phyloP scores from a whole-genome alignment of 2,329 filamentous ascomycete species.

The Cytospora mali region DNA sequence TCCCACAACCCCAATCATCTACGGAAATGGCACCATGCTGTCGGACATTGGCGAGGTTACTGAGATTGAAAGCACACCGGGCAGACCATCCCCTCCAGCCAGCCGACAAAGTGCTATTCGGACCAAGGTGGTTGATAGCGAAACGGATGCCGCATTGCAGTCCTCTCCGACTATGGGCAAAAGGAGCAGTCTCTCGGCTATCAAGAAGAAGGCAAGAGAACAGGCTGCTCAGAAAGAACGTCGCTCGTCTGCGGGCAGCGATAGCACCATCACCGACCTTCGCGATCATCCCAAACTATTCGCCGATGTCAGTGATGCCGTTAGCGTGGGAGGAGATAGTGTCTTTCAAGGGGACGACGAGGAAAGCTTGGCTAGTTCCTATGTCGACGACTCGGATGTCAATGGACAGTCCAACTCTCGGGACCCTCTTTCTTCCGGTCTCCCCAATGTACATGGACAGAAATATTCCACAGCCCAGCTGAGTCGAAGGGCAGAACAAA shows the following conservation, averaged over 20 bases:
- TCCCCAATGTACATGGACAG: slow-evolving; percentile 51
- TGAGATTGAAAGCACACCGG: slow-evolving; percentile 34
- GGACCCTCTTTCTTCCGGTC: background rate
- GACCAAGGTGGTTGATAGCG: slow-evolving; percentile 34
- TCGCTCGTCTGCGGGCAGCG: slow-evolving; percentile 61
- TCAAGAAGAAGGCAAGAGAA: slow-evolving; percentile 50
- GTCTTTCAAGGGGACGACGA: slow-evolving; percentile 70
- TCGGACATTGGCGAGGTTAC: slow-evolving; percentile 41
- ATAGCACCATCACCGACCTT: slow-evolving; percentile 60
- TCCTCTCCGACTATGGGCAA: slow-evolving; percentile 50
- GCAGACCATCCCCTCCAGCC: slow-evolving; percentile 41
- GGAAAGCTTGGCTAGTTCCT: slow-evolving; percentile 64
- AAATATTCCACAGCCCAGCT: slow-evolving; percentile 73
- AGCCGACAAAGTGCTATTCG: slow-evolving; percentile 18
- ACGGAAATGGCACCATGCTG: slow-evolving; percentile 70
- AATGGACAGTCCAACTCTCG: background rate
- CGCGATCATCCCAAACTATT: slow-evolving; percentile 48
- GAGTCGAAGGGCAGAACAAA: slow-evolving; percentile 83
- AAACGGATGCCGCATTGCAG: slow-evolving; percentile 41
- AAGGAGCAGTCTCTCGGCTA: slow-evolving; percentile 37
- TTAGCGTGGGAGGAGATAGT: slow-evolving; percentile 62
- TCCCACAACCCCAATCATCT: slow-evolving; percentile 66
- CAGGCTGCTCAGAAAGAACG: slow-evolving; percentile 48
- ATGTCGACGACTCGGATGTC: slow-evolving; percentile 47
- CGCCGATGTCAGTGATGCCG: slow-evolving; percentile 63